A percentile compares a stretch with the other conserved stretches of the same genome.
Conservation (phyloP, 73 alveolate genomes). For the Tetrahymena malaccensis region DNA sequence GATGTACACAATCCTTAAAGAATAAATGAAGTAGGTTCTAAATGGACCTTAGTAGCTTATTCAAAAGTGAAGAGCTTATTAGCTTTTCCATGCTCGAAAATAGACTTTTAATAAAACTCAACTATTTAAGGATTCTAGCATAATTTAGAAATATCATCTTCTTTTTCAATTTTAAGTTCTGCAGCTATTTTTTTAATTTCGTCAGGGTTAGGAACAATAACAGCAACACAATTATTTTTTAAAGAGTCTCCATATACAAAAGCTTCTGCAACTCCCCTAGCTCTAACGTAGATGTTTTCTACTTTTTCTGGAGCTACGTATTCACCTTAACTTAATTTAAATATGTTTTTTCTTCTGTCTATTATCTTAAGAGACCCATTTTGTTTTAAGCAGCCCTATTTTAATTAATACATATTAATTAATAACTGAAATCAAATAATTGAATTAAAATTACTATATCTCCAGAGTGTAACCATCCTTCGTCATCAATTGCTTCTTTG, state of each 20-base stretch:
- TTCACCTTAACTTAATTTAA: conserved; percentile 93
- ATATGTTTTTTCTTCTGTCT: conserved; percentile 96
- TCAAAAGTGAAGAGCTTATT: conserved; percentile 25
- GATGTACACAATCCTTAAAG: background rate
- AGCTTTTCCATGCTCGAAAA: conserved; percentile 1
- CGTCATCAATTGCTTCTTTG: conserved; percentile 70
- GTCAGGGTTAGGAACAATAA: conserved; percentile 70
- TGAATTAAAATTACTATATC: conserved; percentile 65
- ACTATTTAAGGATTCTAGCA: background rate
- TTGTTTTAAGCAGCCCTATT: conserved; percentile 56
- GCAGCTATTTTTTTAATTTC: conserved; percentile 42
- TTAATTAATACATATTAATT: background rate
- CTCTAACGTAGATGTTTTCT: conserved; percentile 65
- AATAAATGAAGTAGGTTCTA: background rate
- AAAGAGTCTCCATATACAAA: conserved; percentile 91
- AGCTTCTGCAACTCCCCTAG: conserved; percentile 62
- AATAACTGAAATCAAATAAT: background rate
- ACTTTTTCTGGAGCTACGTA: conserved; percentile 96
- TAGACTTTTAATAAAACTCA: background rate
- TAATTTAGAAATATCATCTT: background rate
- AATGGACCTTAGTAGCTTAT: background rate
- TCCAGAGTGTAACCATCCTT: conserved; percentile 90
- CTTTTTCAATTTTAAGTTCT: background rate
- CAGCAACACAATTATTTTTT: conserved; percentile 55
- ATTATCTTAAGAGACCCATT: conserved; percentile 82